Base-by-base conservation (phyloP, 257 asterid genomes). In the Gardenia jasminoides region DNA sequence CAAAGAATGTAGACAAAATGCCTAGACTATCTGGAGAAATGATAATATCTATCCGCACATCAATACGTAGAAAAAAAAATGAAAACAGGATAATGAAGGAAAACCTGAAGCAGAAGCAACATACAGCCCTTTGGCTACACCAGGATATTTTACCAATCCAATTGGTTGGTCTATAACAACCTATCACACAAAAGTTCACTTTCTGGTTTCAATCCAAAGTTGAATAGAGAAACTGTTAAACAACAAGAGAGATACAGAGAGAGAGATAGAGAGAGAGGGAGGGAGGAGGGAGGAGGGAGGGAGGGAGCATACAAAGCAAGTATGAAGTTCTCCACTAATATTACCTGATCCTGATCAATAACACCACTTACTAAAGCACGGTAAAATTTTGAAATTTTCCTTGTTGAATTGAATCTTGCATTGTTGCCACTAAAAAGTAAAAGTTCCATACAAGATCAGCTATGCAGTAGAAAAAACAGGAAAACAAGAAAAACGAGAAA, bases 61-160 rank as follows among this genome's bases (percentile, higher is more conserved):
- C 52, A 50, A 26, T 15, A 33, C 71, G 69, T 19, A 16, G 69
- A 13, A 33, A 56, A n/a, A 44, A 56, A n/a, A 77, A 58, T n/a
- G 13, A 76, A 73, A 46, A 30, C 56, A 30, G 67, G 30, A 70
- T 59, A 24, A 36, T 31, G 20, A 31, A 33, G 79, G 61, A 41
- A 81, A 86, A 95, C 97, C 99, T 89, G 96, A 92, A 77, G 90
- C 83, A 80, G 94, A 89, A 85, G 99, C 99, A 80, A 93, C 97
- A 90, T 95, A 91, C 85, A 95, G 82, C 79, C 99, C 99, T 79
- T 89, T 90, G 64, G 99, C 94, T 69, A 95, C 97, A 69, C 99
- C 99, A 76, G 99, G 91, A 88, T 95, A 95, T 83, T 84, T 90
- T 47, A 91, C 90, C 80, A 86, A 84, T 80, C 99, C 99, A 88